A percentile compares a stretch with the other conserved stretches of the same genome.
Conservation (phyloP, 2,329 filamentous ascomycete species). For the Aspergillus sp. region DNA sequence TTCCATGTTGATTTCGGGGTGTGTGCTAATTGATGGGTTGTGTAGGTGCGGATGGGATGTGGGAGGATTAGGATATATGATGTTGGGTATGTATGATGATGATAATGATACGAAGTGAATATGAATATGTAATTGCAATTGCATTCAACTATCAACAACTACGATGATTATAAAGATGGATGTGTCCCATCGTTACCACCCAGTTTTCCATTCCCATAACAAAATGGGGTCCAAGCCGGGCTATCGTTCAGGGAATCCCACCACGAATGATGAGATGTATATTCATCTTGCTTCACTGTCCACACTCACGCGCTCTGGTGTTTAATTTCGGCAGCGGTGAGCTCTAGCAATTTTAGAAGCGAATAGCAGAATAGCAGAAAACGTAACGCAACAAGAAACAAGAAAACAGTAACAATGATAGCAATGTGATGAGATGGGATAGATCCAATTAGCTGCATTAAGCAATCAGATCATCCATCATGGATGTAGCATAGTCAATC, state of each 20-base stretch:
- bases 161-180: constrained; percentile 15
- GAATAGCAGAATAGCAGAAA: not conserved
- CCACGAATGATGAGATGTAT: constrained; percentile 27
- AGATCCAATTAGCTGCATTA: constrained; percentile 9
- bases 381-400: not conserved
- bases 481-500: too few species aligned
- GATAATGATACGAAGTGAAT: not conserved
- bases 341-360: constrained; percentile 60
- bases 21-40: not conserved
- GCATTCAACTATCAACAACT: not conserved
- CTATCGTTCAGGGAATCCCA: constrained; percentile 40
- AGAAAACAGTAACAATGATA: not conserved
- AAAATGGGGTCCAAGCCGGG: constrained; percentile 48
- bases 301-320: constrained; percentile 57
- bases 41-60: constrained; percentile 40
- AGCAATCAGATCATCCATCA: not conserved
- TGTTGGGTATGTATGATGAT: not conserved
- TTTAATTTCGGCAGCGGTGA: constrained; percentile 51
- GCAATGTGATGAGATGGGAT: not conserved
- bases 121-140: not conserved
- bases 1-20: not conserved
- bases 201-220: constrained; percentile 48
- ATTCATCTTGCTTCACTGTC: constrained; percentile 59
- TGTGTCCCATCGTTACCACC: constrained; percentile 50
- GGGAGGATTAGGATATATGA: constrained; percentile 16